A percentile compares a stretch with the other conserved stretches of the same genome.
These are phyloP conservation scores for Evansstolkia leycettana DNA, from an alignment of 495 filamentous ascomycete genomes.

Conservation along the genomic window DNA sequence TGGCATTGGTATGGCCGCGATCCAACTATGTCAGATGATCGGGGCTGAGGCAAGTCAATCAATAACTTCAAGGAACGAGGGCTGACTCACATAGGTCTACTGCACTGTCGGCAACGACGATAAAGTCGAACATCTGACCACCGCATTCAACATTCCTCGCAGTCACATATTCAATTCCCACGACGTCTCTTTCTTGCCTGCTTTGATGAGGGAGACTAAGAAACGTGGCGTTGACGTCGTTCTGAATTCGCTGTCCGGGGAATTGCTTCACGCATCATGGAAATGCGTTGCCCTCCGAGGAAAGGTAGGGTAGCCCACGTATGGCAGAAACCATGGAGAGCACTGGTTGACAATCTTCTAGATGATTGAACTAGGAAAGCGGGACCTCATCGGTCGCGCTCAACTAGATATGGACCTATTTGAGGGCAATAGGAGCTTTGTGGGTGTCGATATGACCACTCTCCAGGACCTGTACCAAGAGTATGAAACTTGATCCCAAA, in stretches of 20 bases:
- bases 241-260: conserved; percentile 20
- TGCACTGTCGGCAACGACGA: conserved; percentile 28
- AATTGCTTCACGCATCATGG: conserved; percentile 3
- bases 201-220: conserved; percentile 10
- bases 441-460: too few relatives aligned
- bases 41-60: conserved; percentile 10
- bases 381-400: too few relatives aligned
- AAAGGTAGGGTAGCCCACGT: too few relatives aligned
- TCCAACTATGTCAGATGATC: conserved; percentile 35
- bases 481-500: too few relatives aligned
- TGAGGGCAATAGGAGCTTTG: too few relatives aligned
- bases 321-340: too few relatives aligned
- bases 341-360: too few relatives aligned
- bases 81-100: conserved; percentile 13
- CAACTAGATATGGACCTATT: too few relatives aligned
- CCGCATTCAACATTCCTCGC: conserved; percentile 11
- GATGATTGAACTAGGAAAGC: too few relatives aligned
- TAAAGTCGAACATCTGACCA: conserved; percentile 25
- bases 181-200: conserved; percentile 8
- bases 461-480: too few relatives aligned
- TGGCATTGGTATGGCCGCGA: conserved; percentile 44
- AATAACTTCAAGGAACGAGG: too few relatives aligned
- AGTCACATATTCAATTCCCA: conserved; percentile 12
- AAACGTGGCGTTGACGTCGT: conserved; percentile 14
- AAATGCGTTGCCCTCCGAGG: conserved; percentile 32